A percentile compares a stretch with the other conserved stretches of the same genome.
phyloP scores from a whole-genome alignment of 1,284 basidiomycete genomes.

The Papiliotrema laurentii region DNA sequence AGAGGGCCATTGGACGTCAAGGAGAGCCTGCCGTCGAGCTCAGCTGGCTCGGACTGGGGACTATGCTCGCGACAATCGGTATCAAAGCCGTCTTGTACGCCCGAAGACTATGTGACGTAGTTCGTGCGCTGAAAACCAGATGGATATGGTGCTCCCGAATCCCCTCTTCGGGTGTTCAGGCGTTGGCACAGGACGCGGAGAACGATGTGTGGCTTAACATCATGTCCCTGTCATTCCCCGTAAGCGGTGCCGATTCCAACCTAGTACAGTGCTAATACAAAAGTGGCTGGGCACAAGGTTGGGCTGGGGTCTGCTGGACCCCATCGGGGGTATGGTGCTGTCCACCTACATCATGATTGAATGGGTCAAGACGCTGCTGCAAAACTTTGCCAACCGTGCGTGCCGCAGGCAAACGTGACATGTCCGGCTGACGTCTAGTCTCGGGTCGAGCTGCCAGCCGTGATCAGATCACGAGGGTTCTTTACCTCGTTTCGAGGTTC shows the following conservation, averaged over 20 bases:
- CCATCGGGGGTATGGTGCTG: conserved; percentile 51
- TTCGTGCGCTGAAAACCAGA: conserved; percentile 12
- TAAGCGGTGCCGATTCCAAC: conserved; percentile 32
- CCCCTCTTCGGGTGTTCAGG: conserved; percentile 45
- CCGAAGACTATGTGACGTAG: not conserved
- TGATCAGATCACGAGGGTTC: conserved; percentile 45
- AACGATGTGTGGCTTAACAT: conserved; percentile 56
- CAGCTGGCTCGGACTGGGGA: conserved; percentile 41
- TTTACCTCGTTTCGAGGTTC: conserved; percentile 52
- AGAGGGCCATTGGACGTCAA: conserved; percentile 41
- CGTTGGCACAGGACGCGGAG: conserved; percentile 52
- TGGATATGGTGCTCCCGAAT: conserved; percentile 48
- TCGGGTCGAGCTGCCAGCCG: conserved; percentile 35
- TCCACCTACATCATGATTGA: conserved; percentile 51
- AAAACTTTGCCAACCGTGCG: conserved; percentile 49
- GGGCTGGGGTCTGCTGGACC: conserved; percentile 46
- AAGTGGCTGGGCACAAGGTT: conserved; percentile 42
- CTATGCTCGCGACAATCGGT: conserved; percentile 55
- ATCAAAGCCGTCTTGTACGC: conserved; percentile 52
- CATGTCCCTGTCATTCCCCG: conserved; percentile 55
- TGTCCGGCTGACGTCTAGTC: conserved; percentile 19
- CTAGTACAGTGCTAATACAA: not conserved
- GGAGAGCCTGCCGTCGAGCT: conserved; percentile 36
- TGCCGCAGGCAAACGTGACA: conserved; percentile 3
- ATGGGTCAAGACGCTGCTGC: conserved; percentile 48